Evolutionary conservation across 345 rosid species (phyloP), one percentile per base, ranked within the genome.

Genomic region (Eucalyptus pauciflora): DNA sequence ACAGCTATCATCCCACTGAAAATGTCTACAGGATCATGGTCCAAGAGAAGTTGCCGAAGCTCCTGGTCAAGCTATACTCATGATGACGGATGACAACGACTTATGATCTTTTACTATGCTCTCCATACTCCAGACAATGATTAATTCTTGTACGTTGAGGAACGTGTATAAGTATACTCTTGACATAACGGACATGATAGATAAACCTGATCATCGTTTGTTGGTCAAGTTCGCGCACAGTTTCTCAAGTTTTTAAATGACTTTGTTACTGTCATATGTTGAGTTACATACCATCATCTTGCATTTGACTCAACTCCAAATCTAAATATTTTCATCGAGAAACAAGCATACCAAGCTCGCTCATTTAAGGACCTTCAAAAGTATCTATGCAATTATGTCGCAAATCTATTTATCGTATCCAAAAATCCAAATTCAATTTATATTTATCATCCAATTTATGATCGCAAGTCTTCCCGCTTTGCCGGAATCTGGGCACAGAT

Each of bases 1-100:
- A 94, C 69, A 90, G 93, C 50, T 92, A 89, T 88, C 95, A 93
- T 81, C 94, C 93, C 9, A 87, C 95, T 0, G 93, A 94, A 87
- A 86, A 67, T 50, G 79, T 93, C 20, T 91, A 92, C 86, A 86
- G 50, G 85, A 18, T 89, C 33, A 56, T 93, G 13, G 7, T 89
- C 22, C 60, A 50, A 17, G 18, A 86, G 49, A 4, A 86, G 45
- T 52, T 67, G 37, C 31, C 31, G 58, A 87, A 67, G 50, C 50
- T 87, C 11, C 58, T 87, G 83, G 46, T 17, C 22, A 31, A 87
- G 24, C 69, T 83, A 29, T 54, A 51, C 86, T 49, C 49, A 18
- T 60, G 64, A 49, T 5, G 81, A 37, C 46, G 3, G 24, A 43
- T 25, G 62, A 49, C 4, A 45, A 37, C 14, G 46, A 37, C 27